Conservation (phyloP, 257 asterid genomes). For the Paraleonurus japonicus region DNA sequence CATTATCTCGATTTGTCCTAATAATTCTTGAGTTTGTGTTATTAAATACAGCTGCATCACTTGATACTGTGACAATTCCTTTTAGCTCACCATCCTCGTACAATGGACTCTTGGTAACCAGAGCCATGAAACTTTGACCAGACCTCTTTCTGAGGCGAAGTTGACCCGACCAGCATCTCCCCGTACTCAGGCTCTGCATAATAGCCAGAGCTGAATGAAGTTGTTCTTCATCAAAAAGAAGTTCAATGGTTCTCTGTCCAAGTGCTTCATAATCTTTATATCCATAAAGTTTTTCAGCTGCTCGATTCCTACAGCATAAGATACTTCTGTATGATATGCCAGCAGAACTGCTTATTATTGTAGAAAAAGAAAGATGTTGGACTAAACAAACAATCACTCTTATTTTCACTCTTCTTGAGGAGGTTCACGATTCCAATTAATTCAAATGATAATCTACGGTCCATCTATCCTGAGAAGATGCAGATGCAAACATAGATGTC, state of each 20-base stretch:
- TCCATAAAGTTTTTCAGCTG: slow-evolving; percentile 77
- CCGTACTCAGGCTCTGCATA: slow-evolving; percentile 42
- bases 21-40: slow-evolving; percentile 17
- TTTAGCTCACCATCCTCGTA: slow-evolving; percentile 67
- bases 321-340: neutral
- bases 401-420: neutral
- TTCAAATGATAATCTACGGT: neutral
- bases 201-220: slow-evolving; percentile 31
- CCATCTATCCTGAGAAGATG: neutral
- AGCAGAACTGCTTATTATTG: neutral
- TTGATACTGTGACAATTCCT: slow-evolving; percentile 65
- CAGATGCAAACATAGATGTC: neutral
- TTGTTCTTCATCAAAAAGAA: slow-evolving; percentile 50
- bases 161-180: slow-evolving; percentile 72
- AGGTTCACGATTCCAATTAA: slow-evolving; percentile 5
- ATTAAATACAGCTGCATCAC: slow-evolving; percentile 64
- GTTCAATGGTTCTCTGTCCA: slow-evolving; percentile 41
- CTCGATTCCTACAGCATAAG: slow-evolving; percentile 53
- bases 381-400: neutral
- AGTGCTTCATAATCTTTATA: slow-evolving; percentile 59
- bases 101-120: slow-evolving; percentile 60
- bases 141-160: slow-evolving; percentile 56
- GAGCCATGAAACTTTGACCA: slow-evolving; percentile 57
- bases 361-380: neutral
- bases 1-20: slow-evolving; percentile 28